Conservation (phyloP, 2,329 filamentous ascomycete species). For the Capronia coronata region DNA sequence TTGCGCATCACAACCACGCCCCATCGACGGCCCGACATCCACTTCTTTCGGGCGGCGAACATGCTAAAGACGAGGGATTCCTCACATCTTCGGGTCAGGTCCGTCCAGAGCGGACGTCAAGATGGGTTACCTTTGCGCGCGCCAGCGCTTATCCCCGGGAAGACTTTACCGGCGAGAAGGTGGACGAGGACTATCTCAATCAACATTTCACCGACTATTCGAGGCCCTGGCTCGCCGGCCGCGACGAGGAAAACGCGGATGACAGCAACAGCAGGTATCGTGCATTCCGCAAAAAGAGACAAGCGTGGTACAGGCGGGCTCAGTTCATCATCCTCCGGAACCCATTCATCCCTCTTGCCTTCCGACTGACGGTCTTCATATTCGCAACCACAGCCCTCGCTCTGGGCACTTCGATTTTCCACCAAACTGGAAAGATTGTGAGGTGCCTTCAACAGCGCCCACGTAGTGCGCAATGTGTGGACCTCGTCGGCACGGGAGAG, state of each 20-base stretch:
- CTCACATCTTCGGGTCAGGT: slow-evolving; percentile 13
- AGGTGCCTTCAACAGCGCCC: slow-evolving; percentile 26
- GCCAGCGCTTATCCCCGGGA: slow-evolving; percentile 39
- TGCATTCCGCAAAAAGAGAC: slow-evolving; percentile 47
- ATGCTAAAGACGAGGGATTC: slow-evolving; percentile 11
- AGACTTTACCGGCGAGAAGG: slow-evolving; percentile 36
- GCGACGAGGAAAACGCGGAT: slow-evolving; percentile 45
- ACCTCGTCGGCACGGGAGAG: slow-evolving; percentile 14
- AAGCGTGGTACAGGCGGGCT: slow-evolving; percentile 53
- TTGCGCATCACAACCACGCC: slow-evolving; percentile 44
- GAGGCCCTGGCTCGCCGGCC: slow-evolving; percentile 48
- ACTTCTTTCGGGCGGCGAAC: slow-evolving; percentile 13
- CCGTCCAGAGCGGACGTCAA: slow-evolving; percentile 36
- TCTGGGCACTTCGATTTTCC: slow-evolving; percentile 68
- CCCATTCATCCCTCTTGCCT: slow-evolving; percentile 75
- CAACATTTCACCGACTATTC: slow-evolving; percentile 42
- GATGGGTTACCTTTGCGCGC: slow-evolving; percentile 43
- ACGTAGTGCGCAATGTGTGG: slow-evolving; percentile 9
- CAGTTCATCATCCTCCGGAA: slow-evolving; percentile 68
- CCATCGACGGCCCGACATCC: slow-evolving; percentile 33
- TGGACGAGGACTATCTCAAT: slow-evolving; percentile 42
- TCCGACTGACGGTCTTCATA: slow-evolving; percentile 73
- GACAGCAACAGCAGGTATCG: slow-evolving; percentile 44
- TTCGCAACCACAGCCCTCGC: slow-evolving; percentile 78
- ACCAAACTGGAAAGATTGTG: slow-evolving; percentile 44